phyloP scores from a whole-genome alignment of 1,284 basidiomycete genomes.

The Ceratobasidium sp. region DNA sequence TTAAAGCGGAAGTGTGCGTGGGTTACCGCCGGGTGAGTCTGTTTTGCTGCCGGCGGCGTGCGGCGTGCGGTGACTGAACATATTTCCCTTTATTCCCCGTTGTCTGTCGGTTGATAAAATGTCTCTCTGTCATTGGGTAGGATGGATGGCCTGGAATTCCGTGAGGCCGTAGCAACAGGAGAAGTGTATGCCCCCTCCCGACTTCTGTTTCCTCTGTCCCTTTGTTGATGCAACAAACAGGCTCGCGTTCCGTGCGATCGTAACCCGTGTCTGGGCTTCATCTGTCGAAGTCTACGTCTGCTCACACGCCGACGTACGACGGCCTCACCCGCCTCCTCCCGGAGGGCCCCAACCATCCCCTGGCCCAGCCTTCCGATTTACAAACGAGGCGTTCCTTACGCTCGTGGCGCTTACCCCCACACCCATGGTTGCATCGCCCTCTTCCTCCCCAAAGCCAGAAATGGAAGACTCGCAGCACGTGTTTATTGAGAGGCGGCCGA shows the following conservation, averaged over 20 bases:
- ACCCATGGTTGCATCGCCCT: slow-evolving; percentile 2
- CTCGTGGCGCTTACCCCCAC: slow-evolving; percentile 46
- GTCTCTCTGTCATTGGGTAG: slow-evolving; percentile 10
- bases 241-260: slow-evolving; percentile 48
- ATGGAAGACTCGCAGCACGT: slow-evolving; percentile 2
- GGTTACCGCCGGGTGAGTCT: slow-evolving; percentile 47
- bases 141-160: slow-evolving; percentile 49
- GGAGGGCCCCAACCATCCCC: slow-evolving; percentile 9
- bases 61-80: slow-evolving; percentile 5
- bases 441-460: slow-evolving; percentile 22
- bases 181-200: slow-evolving; percentile 44
- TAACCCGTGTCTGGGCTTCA: slow-evolving; percentile 46
- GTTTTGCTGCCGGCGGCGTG: slow-evolving; percentile 18
- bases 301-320: slow-evolving; percentile 46
- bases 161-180: slow-evolving; percentile 47
- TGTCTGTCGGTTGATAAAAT: not conserved
- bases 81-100: not conserved
- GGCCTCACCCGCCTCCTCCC: slow-evolving; percentile 32
- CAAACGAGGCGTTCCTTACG: slow-evolving; percentile 47
- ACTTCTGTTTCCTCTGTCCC: not conserved
- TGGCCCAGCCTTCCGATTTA: slow-evolving; percentile 43
- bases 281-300: slow-evolving; percentile 49
- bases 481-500: not conserved
- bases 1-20: slow-evolving; percentile 47
- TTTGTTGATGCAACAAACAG: slow-evolving; percentile 23